Evolutionary conservation across 352 stramenopile genomes (phyloP), one percentile per base, ranked within the genome.

Genomic region (Blastocystis sp.): DNA sequence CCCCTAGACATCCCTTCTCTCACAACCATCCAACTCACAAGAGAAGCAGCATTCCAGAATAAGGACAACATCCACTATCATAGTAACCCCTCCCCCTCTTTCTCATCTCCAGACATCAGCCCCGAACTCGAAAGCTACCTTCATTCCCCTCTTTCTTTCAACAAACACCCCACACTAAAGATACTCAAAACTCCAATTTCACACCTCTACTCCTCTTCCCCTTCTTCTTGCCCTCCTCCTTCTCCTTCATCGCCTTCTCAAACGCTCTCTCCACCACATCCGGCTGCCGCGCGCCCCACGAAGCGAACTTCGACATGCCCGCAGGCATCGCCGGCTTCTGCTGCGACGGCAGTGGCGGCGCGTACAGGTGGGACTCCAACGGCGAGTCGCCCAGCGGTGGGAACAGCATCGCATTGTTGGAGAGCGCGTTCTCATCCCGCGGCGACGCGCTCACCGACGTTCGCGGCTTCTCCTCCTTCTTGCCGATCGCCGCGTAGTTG

Each of bases 161-260:
- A 81, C 71, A 81, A 68, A 81, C 11, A 68, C 9, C 11, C n/a
- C n/a, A 81, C 11, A 69, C 11, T 69, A 17, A 69, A 10, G 17
- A 69, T 2, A 69, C n/a, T 69, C 28, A 69, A 64, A 63, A 81
- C n/a, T 63, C 40, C 19, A 81, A 63, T 42, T 42, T 38, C 38
- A 81, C 71, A 64, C 42, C 48, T 14, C 43, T 63, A 9, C 24
- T 81, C 48, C 71, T 54, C 43, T 81, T 81, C 28, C 71, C 71
- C 28, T 65, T 81, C 71, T 43, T 66, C 52, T 65, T 81, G 48
- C 63, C 19, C 52, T 64, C 24, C 3, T 71, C 64, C 21, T 38
- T 81, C 48, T 81, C 71, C 45, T 64, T n/a, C 57, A 66, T 21
- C 19, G 71, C 71, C 34, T 81, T 64, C 42, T 81, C 71, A 4